Base-by-base conservation (phyloP, 2,329 filamentous ascomycete species). In the Aschersonia sp. region DNA sequence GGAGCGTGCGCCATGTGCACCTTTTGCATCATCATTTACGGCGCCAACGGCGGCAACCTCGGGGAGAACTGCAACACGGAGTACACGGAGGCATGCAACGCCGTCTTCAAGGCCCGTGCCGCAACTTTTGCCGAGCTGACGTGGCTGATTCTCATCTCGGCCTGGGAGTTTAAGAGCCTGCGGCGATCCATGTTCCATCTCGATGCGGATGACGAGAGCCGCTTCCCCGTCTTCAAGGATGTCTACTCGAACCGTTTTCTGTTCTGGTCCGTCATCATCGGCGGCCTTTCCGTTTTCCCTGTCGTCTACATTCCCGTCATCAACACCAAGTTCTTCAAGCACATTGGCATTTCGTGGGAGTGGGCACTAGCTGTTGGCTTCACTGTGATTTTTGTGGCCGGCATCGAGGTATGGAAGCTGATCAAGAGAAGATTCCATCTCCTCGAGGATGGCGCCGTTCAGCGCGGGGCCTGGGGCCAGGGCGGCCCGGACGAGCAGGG, bases 141-240 rank as follows among this genome's bases (percentile, higher is more conserved):
- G 1, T 87, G 81, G 79, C 71, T 81, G 47, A 82, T 85, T 37
- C 73, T 87, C 44, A 73, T 87, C 58, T 78, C 83, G 1, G 83
- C 84, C 2, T 88, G 83, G 83, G 83, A 87, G 65, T 83, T 86
- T 66, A 81, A 86, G 64, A 76, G 81, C 57, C 75, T 85, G 58
- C 77, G 80, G 5, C 78, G 81, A 11, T 84, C 79, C 43, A 73
- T 87, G 65, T 86, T 87, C 70, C 72, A 73, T 42, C 76, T 87
- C 57, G 69, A 79, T 56, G 72, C 75, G 1, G 67, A 72, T 30
- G 67, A 70, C 60, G 58, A 63, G 41, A 72, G 69, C 52, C 61
- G 58, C 40, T 73, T 78, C 59, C 69, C 75, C 31, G 60, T 81
- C 44, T 76, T 76, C 63, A 67, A 70, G 57, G 81, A 85, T 53